phyloP scores from a whole-genome alignment of 2,329 filamentous ascomycete genomes.

The Grosmannia serpens region DNA sequence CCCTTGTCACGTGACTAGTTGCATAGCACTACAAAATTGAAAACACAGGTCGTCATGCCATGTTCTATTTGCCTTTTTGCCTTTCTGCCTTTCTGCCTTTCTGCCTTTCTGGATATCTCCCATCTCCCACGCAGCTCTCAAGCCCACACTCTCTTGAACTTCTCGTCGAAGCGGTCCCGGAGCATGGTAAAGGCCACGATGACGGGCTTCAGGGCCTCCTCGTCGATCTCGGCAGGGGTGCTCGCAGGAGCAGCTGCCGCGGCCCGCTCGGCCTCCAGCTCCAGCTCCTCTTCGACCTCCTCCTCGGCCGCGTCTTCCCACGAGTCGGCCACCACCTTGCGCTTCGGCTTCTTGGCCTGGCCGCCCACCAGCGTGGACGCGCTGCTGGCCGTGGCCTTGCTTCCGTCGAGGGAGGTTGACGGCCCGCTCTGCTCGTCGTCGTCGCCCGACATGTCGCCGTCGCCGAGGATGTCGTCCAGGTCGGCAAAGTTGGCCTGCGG shows the following conservation, averaged over 20 bases:
- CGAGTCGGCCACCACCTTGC: neutral
- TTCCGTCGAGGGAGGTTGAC: conserved; percentile 3
- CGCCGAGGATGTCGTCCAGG: conserved; percentile 34
- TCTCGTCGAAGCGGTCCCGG: conserved; percentile 48
- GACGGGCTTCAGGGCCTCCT: conserved; percentile 38
- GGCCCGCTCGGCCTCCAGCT: neutral
- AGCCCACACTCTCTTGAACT: conserved; percentile 52
- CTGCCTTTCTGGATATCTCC: too few relatives aligned
- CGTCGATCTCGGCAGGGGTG: conserved; percentile 29
- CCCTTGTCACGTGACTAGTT: too few relatives aligned
- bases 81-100: too few relatives aligned
- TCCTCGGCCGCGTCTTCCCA: neutral
- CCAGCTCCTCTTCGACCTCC: neutral
- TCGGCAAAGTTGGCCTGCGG: conserved; percentile 29
- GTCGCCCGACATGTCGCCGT: conserved; percentile 19
- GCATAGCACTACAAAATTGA: neutral
- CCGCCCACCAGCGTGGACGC: neutral
- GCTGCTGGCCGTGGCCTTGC: neutral
- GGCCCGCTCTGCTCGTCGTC: conserved; percentile 7
- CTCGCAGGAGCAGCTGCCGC: neutral
- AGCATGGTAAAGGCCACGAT: conserved; percentile 46
- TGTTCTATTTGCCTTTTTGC: too few relatives aligned
- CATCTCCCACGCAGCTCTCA: conserved; percentile 16
- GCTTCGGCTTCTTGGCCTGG: neutral
- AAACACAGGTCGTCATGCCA: too few relatives aligned